phyloP scores from a whole-genome alignment of 2,329 filamentous ascomycete species.

The Ophiosphaerella korrae region DNA sequence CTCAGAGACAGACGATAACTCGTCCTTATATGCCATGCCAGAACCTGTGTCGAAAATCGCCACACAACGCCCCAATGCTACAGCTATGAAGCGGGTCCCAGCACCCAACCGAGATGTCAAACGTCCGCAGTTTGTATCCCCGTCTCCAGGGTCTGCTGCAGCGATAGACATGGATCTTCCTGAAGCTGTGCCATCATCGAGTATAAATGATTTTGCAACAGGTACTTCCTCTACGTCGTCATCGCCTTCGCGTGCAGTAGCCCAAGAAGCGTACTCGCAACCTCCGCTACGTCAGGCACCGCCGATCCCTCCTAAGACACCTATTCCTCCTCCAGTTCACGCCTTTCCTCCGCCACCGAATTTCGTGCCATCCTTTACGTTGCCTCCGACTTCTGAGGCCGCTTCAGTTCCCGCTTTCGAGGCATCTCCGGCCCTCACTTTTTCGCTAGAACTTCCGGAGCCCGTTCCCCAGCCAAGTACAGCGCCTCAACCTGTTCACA shows the following conservation, averaged over 20 bases:
- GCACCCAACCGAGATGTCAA: background rate
- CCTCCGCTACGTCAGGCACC: too few relatives aligned
- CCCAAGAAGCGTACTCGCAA: background rate
- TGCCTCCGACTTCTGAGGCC: background rate
- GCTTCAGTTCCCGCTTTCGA: background rate
- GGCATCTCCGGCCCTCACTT: background rate
- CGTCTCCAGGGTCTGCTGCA: background rate
- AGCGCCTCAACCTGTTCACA: background rate
- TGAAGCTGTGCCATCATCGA: background rate
- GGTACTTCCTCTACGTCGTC: background rate
- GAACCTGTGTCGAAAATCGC: background rate
- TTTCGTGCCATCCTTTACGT: background rate
- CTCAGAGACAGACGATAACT: slow-evolving; percentile 1
- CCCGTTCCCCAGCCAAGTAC: background rate
- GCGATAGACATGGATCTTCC: background rate
- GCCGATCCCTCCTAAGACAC: too few relatives aligned
- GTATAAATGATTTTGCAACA: background rate
- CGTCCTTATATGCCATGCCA: slow-evolving; percentile 3
- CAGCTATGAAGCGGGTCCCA: background rate
- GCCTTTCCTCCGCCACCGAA: background rate
- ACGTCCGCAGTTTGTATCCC: too few relatives aligned
- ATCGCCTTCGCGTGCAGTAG: too few relatives aligned
- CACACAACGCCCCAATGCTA: background rate
- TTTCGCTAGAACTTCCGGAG: background rate
- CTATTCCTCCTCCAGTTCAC: too few relatives aligned